Percentiles rank a stretch among this genome's conserved stretches.
These are phyloP conservation scores for Tieghemostelium lacteum DNA, from an alignment of 78 protist genomes.

Conservation along the genomic window DNA sequence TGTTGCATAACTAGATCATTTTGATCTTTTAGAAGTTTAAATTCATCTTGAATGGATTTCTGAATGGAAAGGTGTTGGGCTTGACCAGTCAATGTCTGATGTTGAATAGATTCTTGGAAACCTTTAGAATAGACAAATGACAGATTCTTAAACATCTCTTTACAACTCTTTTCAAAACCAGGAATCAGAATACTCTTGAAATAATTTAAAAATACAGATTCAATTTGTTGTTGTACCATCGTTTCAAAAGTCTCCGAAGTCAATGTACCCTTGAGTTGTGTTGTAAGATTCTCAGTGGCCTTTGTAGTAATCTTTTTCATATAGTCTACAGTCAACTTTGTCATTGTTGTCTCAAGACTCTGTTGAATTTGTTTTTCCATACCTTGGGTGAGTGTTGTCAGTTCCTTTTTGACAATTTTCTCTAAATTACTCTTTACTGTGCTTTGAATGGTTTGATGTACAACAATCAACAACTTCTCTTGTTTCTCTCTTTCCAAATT, in stretches of 20 bases:
- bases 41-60: conserved; percentile 5
- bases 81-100: conserved; percentile 10
- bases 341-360: neutral
- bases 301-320: conserved; percentile 24
- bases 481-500: conserved; percentile 23
- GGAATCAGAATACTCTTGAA: conserved; percentile 50
- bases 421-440: conserved; percentile 19
- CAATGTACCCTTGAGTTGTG: conserved; percentile 2
- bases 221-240: conserved; percentile 16
- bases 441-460: conserved; percentile 7
- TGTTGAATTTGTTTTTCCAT: conserved; percentile 32
- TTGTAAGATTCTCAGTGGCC: conserved; percentile 2
- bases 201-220: conserved; percentile 28
- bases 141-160: conserved; percentile 47
- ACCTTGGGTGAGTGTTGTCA: neutral
- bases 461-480: conserved; percentile 1
- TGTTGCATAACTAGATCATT: neutral
- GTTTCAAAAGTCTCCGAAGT: conserved; percentile 18
- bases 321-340: conserved; percentile 12
- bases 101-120: conserved; percentile 32
- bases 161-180: conserved; percentile 68
- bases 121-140: conserved; percentile 29
- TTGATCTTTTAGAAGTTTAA: neutral
- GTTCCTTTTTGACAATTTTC: conserved; percentile 61
- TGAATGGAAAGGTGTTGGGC: conserved; percentile 16